These are phyloP conservation scores for Calonectria hawksworthii DNA, from an alignment of 2,329 filamentous ascomycete species.

Conservation along the genomic window DNA sequence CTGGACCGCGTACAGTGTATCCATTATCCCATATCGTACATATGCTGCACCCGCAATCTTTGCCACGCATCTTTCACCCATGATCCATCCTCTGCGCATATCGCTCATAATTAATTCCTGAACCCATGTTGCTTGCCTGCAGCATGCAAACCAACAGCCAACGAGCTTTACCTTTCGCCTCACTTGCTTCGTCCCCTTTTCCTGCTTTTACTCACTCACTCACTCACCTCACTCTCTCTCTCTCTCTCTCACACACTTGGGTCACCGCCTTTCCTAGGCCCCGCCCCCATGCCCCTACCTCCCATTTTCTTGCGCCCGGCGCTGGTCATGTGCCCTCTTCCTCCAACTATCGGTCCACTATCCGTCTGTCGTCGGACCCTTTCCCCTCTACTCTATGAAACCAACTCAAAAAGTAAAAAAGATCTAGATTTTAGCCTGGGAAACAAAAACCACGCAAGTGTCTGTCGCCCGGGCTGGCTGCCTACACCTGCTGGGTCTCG, in stretches of 20 bases:
- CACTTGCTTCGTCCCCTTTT: conserved; percentile 7
- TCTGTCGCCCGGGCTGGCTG: background rate
- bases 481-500: background rate
- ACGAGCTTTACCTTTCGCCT: conserved; percentile 25
- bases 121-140: conserved; percentile 4
- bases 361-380: conserved; percentile 4
- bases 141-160: conserved; percentile 10
- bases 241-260: background rate
- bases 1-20: background rate
- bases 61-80: conserved; percentile 2
- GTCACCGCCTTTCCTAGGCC: conserved; percentile 33
- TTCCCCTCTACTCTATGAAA: background rate
- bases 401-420: background rate
- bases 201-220: conserved; percentile 36
- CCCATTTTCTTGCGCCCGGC: conserved; percentile 33
- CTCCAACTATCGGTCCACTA: conserved; percentile 18
- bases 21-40: background rate
- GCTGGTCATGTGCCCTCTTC: conserved; percentile 39
- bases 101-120: conserved; percentile 8
- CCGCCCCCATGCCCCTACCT: conserved; percentile 31
- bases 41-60: background rate
- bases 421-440: background rate
- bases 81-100: conserved; percentile 8
- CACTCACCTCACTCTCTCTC: too few relatives aligned
- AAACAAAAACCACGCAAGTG: background rate